Percentiles rank a stretch among this genome's conserved stretches.
These are phyloP conservation scores for Globisporangium cystogenes DNA, from an alignment of 352 stramenopile species.

Conservation along the genomic window DNA sequence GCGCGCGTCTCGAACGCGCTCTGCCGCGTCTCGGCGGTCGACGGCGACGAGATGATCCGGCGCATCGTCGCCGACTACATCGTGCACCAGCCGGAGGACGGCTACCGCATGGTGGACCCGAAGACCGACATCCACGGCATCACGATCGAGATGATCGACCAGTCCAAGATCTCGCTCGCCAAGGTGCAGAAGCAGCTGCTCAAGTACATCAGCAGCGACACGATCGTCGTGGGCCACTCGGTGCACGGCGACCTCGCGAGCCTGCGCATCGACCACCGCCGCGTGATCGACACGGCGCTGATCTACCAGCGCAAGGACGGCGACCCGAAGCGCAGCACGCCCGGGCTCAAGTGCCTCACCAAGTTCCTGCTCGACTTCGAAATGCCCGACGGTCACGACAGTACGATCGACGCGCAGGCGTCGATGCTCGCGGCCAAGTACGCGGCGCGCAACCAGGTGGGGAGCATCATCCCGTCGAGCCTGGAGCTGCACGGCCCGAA, in stretches of 20 bases:
- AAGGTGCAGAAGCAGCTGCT: conserved; percentile 81
- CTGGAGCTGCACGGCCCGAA: conserved; percentile 57
- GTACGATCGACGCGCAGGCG: conserved; percentile 79
- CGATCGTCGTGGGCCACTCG: conserved; percentile 81
- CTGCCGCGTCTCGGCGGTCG: conserved; percentile 75
- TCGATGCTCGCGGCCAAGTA: conserved; percentile 86
- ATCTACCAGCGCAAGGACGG: conserved; percentile 64
- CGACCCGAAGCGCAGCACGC: conserved; percentile 29
- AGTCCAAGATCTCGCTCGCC: conserved; percentile 64
- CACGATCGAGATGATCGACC: conserved; percentile 55
- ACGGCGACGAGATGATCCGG: conserved; percentile 75
- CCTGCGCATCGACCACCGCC: conserved; percentile 67
- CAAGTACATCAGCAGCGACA: conserved; percentile 79
- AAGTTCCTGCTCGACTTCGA: conserved; percentile 79
- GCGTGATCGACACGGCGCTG: conserved; percentile 80
- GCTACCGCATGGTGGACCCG: conserved; percentile 51
- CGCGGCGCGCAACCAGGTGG: conserved; percentile 41
- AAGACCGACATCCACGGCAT: conserved; percentile 88
- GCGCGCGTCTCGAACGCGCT: conserved; percentile 51
- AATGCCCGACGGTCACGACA: conserved; percentile 83
- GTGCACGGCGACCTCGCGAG: conserved; percentile 70
- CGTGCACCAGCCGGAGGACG: conserved; percentile 70
- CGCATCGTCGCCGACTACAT: conserved; percentile 73
- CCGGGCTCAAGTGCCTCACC: conserved; percentile 69
- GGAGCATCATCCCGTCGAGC: conserved; percentile 60